Conservation (phyloP, 192 early-diverging fungal genomes). For the Podila clonocystis region DNA sequence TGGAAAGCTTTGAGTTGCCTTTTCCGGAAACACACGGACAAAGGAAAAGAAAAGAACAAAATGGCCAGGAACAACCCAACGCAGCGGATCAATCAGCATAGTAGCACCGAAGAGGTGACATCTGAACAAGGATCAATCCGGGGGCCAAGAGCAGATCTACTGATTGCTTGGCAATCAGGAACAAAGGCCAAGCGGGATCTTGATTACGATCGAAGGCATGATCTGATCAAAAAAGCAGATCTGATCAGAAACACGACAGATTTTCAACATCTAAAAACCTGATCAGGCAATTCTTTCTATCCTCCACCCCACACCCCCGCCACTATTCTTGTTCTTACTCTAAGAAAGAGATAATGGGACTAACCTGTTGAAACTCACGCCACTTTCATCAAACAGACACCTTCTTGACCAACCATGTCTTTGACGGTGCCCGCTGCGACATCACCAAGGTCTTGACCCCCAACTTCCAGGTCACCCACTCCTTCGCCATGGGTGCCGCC, state of each 20-base stretch:
- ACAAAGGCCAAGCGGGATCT: too few species aligned
- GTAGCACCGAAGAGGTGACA: too few species aligned
- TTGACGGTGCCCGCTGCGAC: slow-evolving; percentile 96
- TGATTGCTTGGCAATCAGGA: slow-evolving; percentile 3
- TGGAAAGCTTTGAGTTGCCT: too few species aligned
- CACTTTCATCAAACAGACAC: slow-evolving; percentile 56
- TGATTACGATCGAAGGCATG: not conserved
- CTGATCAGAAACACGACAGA: not conserved
- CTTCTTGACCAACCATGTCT: slow-evolving; percentile 86
- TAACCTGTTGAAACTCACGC: not conserved
- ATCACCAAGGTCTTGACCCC: slow-evolving; percentile 91
- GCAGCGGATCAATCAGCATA: not conserved
- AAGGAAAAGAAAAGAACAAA: not conserved
- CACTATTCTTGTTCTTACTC: slow-evolving; percentile 5
- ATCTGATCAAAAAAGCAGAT: slow-evolving; percentile 7
- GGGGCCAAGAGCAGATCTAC: not conserved
- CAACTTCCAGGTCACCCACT: slow-evolving; percentile 96
- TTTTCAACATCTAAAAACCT: not conserved
- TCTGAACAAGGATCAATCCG: not conserved
- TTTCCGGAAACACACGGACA: not conserved
- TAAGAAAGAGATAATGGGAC: not conserved
- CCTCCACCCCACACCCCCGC: not conserved
- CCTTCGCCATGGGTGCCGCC: slow-evolving; percentile 86
- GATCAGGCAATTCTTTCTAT: slow-evolving; percentile 5
- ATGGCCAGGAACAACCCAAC: slow-evolving; percentile 3